Base-by-base conservation (phyloP, 352 stramenopile genomes). In the Detonula confervacea region DNA sequence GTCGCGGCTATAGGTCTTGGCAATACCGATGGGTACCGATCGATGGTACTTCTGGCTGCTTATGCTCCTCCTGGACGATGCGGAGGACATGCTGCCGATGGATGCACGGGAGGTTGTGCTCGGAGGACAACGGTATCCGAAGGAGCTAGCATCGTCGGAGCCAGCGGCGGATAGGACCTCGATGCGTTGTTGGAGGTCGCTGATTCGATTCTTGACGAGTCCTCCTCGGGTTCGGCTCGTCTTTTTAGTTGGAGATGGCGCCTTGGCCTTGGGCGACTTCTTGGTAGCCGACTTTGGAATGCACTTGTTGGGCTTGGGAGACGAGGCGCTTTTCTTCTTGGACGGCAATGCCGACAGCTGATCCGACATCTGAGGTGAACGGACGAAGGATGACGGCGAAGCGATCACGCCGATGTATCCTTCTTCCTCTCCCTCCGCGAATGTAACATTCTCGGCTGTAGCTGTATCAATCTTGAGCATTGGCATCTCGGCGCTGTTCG, bases 1-100 rank as follows among this genome's bases (percentile, higher is more conserved):
- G 12, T 64, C 37, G 27, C 44, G 22, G n/a, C 25, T 65, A n/a
- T 65, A 51, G 9, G 24, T 51, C 57, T 65, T 65, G 39, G 57
- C 35, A 35, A 65, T 65, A 6, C 57, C 57, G 12, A 65, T 65
- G 22, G 57, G 57, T 20, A 65, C 27, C 12, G 33, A 39, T n/a
- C 57, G 57, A 29, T 37, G 30, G 22, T 20, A 57, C 6, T 30
- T 18, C 14, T 57, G 30, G 46, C 22, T 55, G 11, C 22, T 22
- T 9, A 12, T n/a, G n/a, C n/a, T n/a, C n/a, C n/a, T n/a, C n/a
- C 14, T 4, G 5, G 46, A 12, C 49, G 39, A 49, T 49, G 39
- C 35, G 5, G 35, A 42, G 35, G 12, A 12, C 35, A 42, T 42
- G 39, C 39, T 49, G n/a, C n/a, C n/a, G n/a, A n/a, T n/a, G n/a